Base-by-base conservation (phyloP, 2,329 filamentous ascomycete genomes). In the Fusarium anguioides region DNA sequence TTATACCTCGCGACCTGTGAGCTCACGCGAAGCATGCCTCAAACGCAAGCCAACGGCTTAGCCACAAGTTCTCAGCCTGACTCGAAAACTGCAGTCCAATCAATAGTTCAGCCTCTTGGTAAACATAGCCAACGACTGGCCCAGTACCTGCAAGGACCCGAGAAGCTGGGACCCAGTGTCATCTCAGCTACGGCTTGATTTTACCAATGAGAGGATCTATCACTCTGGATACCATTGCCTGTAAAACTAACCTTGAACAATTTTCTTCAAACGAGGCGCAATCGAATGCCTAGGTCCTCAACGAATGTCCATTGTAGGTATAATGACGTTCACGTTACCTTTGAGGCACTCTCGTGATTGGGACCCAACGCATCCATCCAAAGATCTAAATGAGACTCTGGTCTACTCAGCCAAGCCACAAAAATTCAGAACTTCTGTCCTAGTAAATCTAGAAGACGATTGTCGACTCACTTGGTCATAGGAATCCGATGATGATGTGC, bases 351-450 rank as follows among this genome's bases (percentile, higher is more conserved):
- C 51, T 47, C 57, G 46, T 57, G 27, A 48, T 67, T 66, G 57
- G 57, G 54, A 60, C 53, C 70, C 61, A 70, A 72, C 41, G 24
- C 26, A 46, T 50, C 29, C 36, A 49, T 23, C 62, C 52, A 46
- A 47, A 29, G 31, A 20, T 39, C 39, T n/a, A 24, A 37, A 37
- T 29, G 26, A 42, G 36, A 37, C 24, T 52, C 41, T 35, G 26
- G 24, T 35, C 27, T 11, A 33, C 33, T 48, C 57, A 37, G 36
- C 60, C 56, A 66, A 64, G 57, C 57, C 54, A 53, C 45, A 42
- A 47, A 60, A 48, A 57, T 53, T 49, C 40, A 66, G 51, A 49
- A 36, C 63, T 57, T 68, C 40, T 59, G 17, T 45, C 42, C 60
- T 46, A 54, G 54, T 53, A 31, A 31, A 10, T 37, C 41, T 21